Conservation (phyloP, 2,329 filamentous ascomycete species). For the Talaromyces rugulosus region DNA sequence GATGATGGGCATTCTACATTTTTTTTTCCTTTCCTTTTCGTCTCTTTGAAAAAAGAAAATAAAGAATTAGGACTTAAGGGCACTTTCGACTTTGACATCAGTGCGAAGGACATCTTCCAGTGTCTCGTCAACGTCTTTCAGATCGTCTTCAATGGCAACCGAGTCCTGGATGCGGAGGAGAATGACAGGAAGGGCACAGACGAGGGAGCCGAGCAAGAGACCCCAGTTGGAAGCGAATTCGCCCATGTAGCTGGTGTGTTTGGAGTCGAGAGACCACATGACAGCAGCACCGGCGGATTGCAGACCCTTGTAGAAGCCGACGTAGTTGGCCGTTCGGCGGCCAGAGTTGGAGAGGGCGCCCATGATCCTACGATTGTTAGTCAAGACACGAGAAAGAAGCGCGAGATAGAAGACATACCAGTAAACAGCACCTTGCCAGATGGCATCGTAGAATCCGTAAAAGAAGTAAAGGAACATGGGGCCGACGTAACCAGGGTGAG, state of each 20-base stretch:
- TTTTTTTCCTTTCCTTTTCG: not conserved
- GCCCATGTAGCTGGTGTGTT: slow-evolving; percentile 56
- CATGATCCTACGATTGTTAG: slow-evolving; percentile 58
- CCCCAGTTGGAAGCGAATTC: slow-evolving; percentile 69
- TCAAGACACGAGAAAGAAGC: not conserved
- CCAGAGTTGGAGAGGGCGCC: slow-evolving; percentile 81
- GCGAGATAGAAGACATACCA: slow-evolving; percentile 49
- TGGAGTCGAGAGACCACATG: slow-evolving; percentile 35
- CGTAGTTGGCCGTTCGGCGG: slow-evolving; percentile 78
- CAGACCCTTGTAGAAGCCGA: slow-evolving; percentile 78
- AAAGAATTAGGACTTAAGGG: not conserved
- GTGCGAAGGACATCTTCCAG: slow-evolving; percentile 59
- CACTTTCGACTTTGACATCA: not conserved
- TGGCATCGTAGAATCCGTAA: slow-evolving; percentile 63
- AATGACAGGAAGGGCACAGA: slow-evolving; percentile 73
- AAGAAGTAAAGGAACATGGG: slow-evolving; percentile 39
- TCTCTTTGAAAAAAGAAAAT: not conserved
- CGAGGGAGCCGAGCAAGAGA: slow-evolving; percentile 54
- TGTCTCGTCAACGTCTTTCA: slow-evolving; percentile 77
- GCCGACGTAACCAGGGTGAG: slow-evolving; percentile 14
- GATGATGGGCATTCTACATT: not conserved
- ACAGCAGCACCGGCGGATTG: slow-evolving; percentile 74
- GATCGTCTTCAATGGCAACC: slow-evolving; percentile 69
- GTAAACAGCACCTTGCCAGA: slow-evolving; percentile 76
- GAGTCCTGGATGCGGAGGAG: slow-evolving; percentile 72